These are phyloP conservation scores for Lipomyces chichibuensis DNA, from an alignment of 805 yeast species.

Conservation along the genomic window DNA sequence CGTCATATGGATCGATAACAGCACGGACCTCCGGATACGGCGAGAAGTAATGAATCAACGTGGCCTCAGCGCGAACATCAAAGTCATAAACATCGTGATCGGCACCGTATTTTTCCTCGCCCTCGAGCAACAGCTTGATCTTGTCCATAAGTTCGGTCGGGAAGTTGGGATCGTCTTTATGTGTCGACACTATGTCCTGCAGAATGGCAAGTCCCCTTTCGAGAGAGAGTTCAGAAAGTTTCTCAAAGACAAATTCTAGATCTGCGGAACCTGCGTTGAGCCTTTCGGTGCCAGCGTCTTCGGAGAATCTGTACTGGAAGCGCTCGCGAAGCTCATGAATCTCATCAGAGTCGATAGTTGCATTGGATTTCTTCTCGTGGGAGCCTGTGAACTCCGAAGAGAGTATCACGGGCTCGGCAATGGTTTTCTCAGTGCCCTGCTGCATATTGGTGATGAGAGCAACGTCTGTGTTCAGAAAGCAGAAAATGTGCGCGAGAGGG, in stretches of 20 bases:
- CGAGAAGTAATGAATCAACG: conserved; percentile 48
- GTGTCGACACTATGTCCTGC: conserved; percentile 45
- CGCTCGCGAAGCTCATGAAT: conserved; percentile 6
- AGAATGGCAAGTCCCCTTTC: conserved; percentile 44
- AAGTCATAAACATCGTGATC: conserved; percentile 29
- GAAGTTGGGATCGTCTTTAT: conserved; percentile 51
- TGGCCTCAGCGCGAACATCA: conserved; percentile 50
- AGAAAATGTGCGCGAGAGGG: neutral
- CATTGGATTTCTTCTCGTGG: conserved; percentile 1
- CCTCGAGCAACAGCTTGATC: conserved; percentile 16
- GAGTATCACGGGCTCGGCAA: conserved; percentile 5
- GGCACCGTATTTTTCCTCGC: conserved; percentile 1
- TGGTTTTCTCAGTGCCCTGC: neutral
- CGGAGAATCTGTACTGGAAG: conserved; percentile 5
- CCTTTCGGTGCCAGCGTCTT: conserved; percentile 3
- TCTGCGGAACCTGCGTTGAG: conserved; percentile 48
- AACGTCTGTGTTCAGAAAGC: neutral
- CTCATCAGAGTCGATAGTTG: neutral
- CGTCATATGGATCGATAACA: conserved; percentile 60
- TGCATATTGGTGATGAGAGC: neutral
- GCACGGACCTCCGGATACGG: conserved; percentile 71
- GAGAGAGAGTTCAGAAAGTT: neutral
- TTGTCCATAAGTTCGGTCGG: conserved; percentile 46
- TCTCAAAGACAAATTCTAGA: conserved; percentile 56
- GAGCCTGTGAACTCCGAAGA: neutral